Base-by-base conservation (phyloP, 805 yeast species). In the Myxozyma nipponensis region DNA sequence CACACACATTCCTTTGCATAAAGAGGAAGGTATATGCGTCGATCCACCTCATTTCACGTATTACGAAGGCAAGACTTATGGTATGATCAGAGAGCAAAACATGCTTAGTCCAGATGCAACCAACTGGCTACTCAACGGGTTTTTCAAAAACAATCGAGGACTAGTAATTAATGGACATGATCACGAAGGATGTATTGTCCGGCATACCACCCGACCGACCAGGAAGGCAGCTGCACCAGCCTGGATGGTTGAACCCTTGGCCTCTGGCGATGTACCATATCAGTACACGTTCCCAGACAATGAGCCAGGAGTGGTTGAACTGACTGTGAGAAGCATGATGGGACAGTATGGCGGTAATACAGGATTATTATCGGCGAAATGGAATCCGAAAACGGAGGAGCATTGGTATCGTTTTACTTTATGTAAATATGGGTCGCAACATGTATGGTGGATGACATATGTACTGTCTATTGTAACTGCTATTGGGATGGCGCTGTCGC, bases 251-350 rank as follows among this genome's bases (percentile, higher is more conserved):
- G 32, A 28, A 13, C 32, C 32, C 7, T 7, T 28, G 7, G 32
- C 32, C 32, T 26, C 44, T 15, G 56, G 56, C 17, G 32, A 42
- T 6, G 32, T 19, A 19, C 13, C 18, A 23, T 40, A 46, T 18
- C 13, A 19, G 19, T 46, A 43, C 37, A 25, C 18, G 36, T 17
- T 37, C 32, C 37, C 44, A 18, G 36, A 45, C 36, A 5, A 10
- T 15, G 26, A 39, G 13, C 23, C 36, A 3, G 39, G 42, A 22
- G 57, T 53, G 18, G 13, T 53, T 13, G 54, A 53, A 26, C 72
- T 86, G 49, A 91, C 95, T 0, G 96, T 93, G 21, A 73, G 90
- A 50, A 81, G 96, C 17, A 85, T 91, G 81, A 93, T 93, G 98
- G 98, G 98, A 17, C 96, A 93, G 63, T 93, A 74, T 62, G 85